Conservation (phyloP, 768 basidiomycete genomes). For the Auriscalpium microsporum region DNA sequence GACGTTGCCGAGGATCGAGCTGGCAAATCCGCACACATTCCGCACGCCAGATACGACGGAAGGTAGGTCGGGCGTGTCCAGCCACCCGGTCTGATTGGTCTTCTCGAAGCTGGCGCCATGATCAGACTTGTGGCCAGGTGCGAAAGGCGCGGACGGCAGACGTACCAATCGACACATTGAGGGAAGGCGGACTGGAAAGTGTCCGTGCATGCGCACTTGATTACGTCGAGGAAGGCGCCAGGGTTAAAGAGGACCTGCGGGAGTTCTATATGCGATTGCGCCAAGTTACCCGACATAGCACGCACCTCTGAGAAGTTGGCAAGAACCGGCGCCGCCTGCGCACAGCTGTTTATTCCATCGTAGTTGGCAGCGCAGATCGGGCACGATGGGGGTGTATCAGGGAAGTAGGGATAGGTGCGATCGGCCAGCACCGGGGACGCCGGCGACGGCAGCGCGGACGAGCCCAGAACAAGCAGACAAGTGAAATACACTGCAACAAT, state of each 20-base stretch:
- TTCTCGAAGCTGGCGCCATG: constrained; percentile 36
- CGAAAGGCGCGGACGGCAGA: background rate
- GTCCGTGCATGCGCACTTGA: constrained; percentile 53
- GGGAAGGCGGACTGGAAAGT: constrained; percentile 41
- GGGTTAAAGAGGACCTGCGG: constrained; percentile 55
- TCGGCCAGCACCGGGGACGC: too few relatives aligned
- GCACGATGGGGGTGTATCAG: constrained; percentile 47
- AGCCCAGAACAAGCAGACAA: too few relatives aligned
- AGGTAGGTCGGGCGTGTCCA: constrained; percentile 40
- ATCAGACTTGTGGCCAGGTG: background rate
- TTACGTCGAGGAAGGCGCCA: constrained; percentile 50
- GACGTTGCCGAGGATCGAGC: constrained; percentile 45
- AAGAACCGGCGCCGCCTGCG: constrained; percentile 47
- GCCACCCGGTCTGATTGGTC: constrained; percentile 47
- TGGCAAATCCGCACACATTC: constrained; percentile 42
- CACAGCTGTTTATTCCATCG: constrained; percentile 45
- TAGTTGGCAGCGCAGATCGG: constrained; percentile 48
- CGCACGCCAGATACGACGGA: constrained; percentile 41
- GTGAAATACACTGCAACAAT: too few relatives aligned
- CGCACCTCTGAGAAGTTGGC: constrained; percentile 48
- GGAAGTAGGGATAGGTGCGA: constrained; percentile 34
- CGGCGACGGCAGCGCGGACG: too few relatives aligned
- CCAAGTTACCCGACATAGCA: background rate
- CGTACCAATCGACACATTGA: constrained; percentile 62
- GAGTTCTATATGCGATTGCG: background rate